Conservation (phyloP, 1,284 basidiomycete species). For the Vanrija sp. region DNA sequence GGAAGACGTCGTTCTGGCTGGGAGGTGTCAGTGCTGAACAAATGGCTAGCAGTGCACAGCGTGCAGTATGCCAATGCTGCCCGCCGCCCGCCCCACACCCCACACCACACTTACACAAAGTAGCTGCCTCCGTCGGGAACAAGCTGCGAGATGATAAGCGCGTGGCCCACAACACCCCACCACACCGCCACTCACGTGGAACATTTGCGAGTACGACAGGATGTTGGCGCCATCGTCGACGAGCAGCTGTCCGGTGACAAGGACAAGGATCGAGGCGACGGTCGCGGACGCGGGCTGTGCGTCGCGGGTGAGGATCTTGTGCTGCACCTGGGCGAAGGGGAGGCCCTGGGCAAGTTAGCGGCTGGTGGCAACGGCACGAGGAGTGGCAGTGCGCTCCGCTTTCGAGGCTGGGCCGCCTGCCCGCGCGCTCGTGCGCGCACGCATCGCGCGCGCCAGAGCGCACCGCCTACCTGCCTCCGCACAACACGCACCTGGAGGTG, state of each 20-base stretch:
- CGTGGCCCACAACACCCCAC: not conserved
- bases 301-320: slow-evolving; percentile 80
- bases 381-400: not conserved
- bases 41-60: not conserved
- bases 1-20: slow-evolving; percentile 6
- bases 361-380: too few species aligned
- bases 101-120: slow-evolving; percentile 59
- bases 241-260: slow-evolving; percentile 78
- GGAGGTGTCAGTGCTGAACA: not conserved
- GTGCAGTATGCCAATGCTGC: too few species aligned
- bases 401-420: too few species aligned
- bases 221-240: slow-evolving; percentile 76
- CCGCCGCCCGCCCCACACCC: not conserved
- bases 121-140: slow-evolving; percentile 71
- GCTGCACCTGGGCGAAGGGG: slow-evolving; percentile 76
- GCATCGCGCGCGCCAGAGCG: not conserved
- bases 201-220: slow-evolving; percentile 84
- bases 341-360: slow-evolving; percentile 56
- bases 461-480: not conserved
- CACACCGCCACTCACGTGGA: slow-evolving; percentile 57
- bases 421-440: not conserved
- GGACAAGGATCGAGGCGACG: slow-evolving; percentile 69
- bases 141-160: slow-evolving; percentile 50
- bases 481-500: slow-evolving; percentile 66
- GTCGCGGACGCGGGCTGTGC: slow-evolving; percentile 75